Evolutionary conservation across 2,329 filamentous ascomycete species (phyloP).

Genomic region (Ceratocystis harringtonii): DNA sequence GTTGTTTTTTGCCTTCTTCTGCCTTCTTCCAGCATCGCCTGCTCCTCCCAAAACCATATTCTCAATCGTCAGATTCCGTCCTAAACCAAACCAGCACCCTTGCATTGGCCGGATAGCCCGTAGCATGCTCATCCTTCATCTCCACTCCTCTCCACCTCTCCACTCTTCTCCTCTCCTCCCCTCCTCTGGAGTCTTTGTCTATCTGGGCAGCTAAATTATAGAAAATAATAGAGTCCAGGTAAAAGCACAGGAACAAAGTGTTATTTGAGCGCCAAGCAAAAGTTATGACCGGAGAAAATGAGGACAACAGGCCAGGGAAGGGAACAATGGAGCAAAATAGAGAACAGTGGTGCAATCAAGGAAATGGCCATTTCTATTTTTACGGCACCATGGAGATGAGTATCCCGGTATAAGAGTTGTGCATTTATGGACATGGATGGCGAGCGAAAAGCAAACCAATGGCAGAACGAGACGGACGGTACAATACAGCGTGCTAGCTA

Average conservation of each 20-base stretch:
- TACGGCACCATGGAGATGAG: not conserved
- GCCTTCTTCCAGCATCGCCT: not conserved
- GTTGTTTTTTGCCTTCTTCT: not conserved
- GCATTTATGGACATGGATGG: not conserved
- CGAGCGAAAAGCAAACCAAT: not conserved
- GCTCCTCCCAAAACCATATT: not conserved
- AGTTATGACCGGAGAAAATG: not conserved
- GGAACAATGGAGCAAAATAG: not conserved
- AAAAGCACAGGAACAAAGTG: too few relatives aligned
- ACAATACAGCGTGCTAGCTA: not conserved
- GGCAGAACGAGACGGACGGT: not conserved
- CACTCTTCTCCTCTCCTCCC: not conserved
- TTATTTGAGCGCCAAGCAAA: not conserved
- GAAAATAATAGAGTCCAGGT: too few relatives aligned
- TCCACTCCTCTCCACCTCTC: not conserved
- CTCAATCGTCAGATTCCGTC: not conserved
- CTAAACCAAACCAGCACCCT: not conserved
- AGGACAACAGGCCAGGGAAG: not conserved
- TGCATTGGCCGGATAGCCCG: slow-evolving; percentile 1
- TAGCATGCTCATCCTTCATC: not conserved
- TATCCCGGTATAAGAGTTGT: not conserved
- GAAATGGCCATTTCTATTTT: not conserved
- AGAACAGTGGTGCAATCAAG: not conserved
- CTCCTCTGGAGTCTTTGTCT: not conserved
- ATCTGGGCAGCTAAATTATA: not conserved